Evolutionary conservation across 768 basidiomycete genomes (phyloP).

Genomic region (Leccinum imitatum): DNA sequence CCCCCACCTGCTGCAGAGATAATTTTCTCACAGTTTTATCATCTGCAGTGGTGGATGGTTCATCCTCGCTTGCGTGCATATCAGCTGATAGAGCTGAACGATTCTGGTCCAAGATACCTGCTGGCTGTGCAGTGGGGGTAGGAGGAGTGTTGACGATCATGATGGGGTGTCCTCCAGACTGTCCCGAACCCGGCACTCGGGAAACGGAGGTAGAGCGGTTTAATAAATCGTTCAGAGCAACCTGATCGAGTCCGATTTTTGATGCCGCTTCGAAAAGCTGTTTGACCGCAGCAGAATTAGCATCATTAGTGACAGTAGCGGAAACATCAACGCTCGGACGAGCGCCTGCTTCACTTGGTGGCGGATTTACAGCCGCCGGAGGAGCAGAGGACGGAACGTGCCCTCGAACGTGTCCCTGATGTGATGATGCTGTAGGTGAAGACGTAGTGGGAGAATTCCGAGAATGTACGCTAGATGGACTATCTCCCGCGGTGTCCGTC

Average conservation of each 20-base stretch:
- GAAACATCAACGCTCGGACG: conserved; percentile 28
- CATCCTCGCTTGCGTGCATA: conserved; percentile 29
- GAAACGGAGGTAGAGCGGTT: conserved; percentile 70
- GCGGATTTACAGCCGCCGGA: conserved; percentile 6
- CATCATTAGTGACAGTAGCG: conserved; percentile 25
- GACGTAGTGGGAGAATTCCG: conserved; percentile 35
- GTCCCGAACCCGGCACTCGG: conserved; percentile 45
- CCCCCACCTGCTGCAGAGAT: conserved; percentile 24
- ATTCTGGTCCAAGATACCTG: conserved; percentile 12
- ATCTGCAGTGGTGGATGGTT: conserved; percentile 31
- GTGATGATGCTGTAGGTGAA: conserved; percentile 34
- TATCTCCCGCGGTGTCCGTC: conserved; percentile 26
- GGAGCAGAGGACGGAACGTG: conserved; percentile 29
- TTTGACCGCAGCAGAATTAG: conserved; percentile 56
- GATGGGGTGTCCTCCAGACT: conserved; percentile 29
- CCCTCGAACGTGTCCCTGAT: conserved; percentile 34
- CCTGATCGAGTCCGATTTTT: conserved; percentile 73
- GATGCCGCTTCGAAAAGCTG: conserved; percentile 77
- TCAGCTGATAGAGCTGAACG: conserved; percentile 23
- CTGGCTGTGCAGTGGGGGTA: conserved; percentile 23
- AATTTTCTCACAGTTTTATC: conserved; percentile 31
- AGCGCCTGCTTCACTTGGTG: conserved; percentile 15
- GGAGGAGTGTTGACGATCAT: conserved; percentile 14
- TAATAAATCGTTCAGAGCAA: conserved; percentile 66
- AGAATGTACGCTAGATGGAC: conserved; percentile 32